Evolutionary conservation across 176 grass and related monocot genomes (phyloP), one percentile per base, ranked within the genome.

Genomic region (Puya raimondii): DNA sequence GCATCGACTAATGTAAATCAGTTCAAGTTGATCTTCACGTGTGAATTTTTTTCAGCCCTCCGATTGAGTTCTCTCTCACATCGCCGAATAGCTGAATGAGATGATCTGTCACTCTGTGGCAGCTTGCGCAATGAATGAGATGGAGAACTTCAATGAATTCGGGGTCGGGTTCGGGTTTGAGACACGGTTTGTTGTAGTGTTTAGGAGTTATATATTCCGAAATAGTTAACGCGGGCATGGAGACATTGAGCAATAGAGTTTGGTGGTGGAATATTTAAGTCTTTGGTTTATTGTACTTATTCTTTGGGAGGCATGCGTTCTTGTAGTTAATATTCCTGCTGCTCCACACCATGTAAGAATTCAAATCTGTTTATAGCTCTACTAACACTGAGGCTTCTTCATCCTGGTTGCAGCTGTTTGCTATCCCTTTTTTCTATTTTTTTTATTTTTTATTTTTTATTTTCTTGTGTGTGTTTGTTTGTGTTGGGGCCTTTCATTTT

Each of bases 1-100:
- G 75, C 87, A 89, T 67, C 82, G 86, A 53, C 87, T 99, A 76
- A 82, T 94, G 90, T 94, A 89, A 85, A 72, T 88, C 76, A 68
- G 49, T 9, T 70, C 67, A 57, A 72, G 59, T 73, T 89, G 76
- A 57, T 67, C 84, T 84, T 69, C 2, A 26, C 49, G 13, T 33
- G 48, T 88, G 85, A 85, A 92, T 85, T 85, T 92, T 92, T 66
- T 81, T 69, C 81, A 74, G 76, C 70, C 56, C 77, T 65, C 68
- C 75, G 64, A 67, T 67, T 74, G 72, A 71, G 79, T 69, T 66
- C 63, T 69, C 42, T 54, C 50, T 75, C 21, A 72, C 70, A 75
- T 53, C 52, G 2, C 16, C 23, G 11, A 23, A 67, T 51, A 52
- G 72, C 29, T 11, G n/a, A 33, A 50, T 69, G 68, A 65, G 76